Evolutionary conservation across 192 early-diverging fungal genomes (phyloP).

Genomic region (Linnemannia exigua): DNA sequence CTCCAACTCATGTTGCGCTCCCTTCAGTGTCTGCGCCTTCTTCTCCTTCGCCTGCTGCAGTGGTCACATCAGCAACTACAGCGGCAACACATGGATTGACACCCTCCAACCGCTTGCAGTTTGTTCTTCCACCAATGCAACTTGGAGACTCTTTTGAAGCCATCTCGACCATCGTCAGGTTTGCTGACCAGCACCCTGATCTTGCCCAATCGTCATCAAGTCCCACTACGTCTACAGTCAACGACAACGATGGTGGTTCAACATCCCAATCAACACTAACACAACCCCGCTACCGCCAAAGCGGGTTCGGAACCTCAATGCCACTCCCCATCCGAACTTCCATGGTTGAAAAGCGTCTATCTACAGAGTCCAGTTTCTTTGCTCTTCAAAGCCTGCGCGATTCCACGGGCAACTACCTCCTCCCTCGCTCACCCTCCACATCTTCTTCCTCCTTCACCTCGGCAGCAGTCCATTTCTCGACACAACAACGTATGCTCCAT

Average conservation of each 20-base stretch:
- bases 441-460: not conserved
- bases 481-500: constrained; percentile 7
- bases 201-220: not conserved
- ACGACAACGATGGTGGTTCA: not conserved
- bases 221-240: not conserved
- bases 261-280: not conserved
- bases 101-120: constrained; percentile 29
- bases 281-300: not conserved
- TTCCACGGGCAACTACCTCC: not conserved
- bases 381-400: not conserved
- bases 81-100: not conserved
- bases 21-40: not conserved
- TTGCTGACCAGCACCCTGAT: not conserved
- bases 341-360: constrained; percentile 12
- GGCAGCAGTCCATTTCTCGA: not conserved
- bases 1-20: not conserved
- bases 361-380: not conserved
- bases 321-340: constrained; percentile 34
- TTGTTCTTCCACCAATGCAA: constrained; percentile 37
- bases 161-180: not conserved
- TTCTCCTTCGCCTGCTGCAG: not conserved
- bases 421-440: not conserved
- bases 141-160: constrained; percentile 48
- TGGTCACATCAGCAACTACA: not conserved
- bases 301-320: constrained; percentile 15